Evolutionary conservation across 768 basidiomycete genomes (phyloP), one percentile per base, ranked within the genome.

Genomic region (Pholiota molesta): DNA sequence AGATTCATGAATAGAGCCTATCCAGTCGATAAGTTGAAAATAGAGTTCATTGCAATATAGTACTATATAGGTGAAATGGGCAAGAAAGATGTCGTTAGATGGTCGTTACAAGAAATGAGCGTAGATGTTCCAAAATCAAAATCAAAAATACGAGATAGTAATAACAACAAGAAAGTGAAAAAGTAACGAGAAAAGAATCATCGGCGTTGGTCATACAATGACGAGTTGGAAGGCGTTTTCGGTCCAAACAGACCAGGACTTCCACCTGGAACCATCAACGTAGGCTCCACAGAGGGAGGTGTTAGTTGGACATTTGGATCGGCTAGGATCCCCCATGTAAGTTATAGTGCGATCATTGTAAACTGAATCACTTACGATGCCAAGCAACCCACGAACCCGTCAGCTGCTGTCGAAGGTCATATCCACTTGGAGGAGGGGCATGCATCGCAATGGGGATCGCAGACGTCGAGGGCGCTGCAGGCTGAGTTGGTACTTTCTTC

Each of bases 241-340:
- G 92, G 91, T 33, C 92, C 92, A 69, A 94, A 94, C 62, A 94
- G 74, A 31, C 91, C 91, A 45, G 86, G 87, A 60, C 83, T 86
- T 40, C 76, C 74, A 52, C 81, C 82, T 29, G 89, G 88, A 23
- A 89, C 85, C 37, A 87, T 76, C 11, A 90, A 74, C 17, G 83
- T 85, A 19, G 89, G 80, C 60, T 85, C 83, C 55, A 81, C 73
- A 2, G 85, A 82, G 5, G 86, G 81, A n/a, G 89, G 84, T 5
- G 89, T 88, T 2, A 88, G 87, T 21, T 73, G 79, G 44, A 79
- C 70, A 39, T 66, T 69, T 7, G 86, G 86, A 74, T 91, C 81
- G 47, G 90, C 91, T 92, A 57, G 54, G 51, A 57, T 29, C n/a
- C 47, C 33, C 60, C 62, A 29, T 57, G 57, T 64, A n/a, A 69